These are phyloP conservation scores for Sporothrix globosa DNA, from an alignment of 2,329 filamentous ascomycete species.

Conservation along the genomic window DNA sequence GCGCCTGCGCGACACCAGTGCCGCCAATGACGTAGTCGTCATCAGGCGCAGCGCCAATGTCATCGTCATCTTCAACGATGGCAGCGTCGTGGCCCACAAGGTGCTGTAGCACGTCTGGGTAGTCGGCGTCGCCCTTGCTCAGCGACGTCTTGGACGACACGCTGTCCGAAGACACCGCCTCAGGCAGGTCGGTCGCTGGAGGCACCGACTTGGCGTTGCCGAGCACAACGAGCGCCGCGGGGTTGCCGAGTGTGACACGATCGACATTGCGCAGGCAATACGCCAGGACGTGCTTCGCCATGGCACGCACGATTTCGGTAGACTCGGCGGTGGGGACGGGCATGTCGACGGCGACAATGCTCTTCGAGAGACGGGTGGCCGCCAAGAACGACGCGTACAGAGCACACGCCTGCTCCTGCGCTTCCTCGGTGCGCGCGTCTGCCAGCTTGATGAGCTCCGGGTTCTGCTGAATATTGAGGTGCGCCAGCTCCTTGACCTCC, in stretches of 20 bases:
- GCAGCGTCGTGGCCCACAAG: slow-evolving; percentile 73
- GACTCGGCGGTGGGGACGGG: slow-evolving; percentile 80
- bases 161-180: slow-evolving; percentile 6
- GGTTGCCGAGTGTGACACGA: slow-evolving; percentile 64
- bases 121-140: slow-evolving; percentile 51
- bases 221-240: slow-evolving; percentile 44
- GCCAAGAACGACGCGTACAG: slow-evolving; percentile 90
- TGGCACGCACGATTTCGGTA: slow-evolving; percentile 87
- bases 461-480: slow-evolving; percentile 87
- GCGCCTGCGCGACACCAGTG: slow-evolving; percentile 90
- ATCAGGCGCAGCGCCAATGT: slow-evolving; percentile 73
- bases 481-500: slow-evolving; percentile 77
- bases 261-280: slow-evolving; percentile 94
- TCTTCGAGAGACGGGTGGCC: slow-evolving; percentile 79
- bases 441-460: slow-evolving; percentile 70
- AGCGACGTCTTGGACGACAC: slow-evolving; percentile 32
- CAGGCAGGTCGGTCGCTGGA: slow-evolving; percentile 35
- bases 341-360: slow-evolving; percentile 86
- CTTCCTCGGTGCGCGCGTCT: slow-evolving; percentile 73
- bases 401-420: slow-evolving; percentile 91
- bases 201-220: slow-evolving; percentile 44
- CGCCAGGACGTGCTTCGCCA: slow-evolving; percentile 92
- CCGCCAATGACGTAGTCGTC: slow-evolving; percentile 96
- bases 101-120: slow-evolving; percentile 80
- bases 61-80: slow-evolving; percentile 58